Evolutionary conservation across 805 yeast genomes (phyloP), one percentile per base, ranked within the genome.

Genomic region (Candida sakaeoensis): DNA sequence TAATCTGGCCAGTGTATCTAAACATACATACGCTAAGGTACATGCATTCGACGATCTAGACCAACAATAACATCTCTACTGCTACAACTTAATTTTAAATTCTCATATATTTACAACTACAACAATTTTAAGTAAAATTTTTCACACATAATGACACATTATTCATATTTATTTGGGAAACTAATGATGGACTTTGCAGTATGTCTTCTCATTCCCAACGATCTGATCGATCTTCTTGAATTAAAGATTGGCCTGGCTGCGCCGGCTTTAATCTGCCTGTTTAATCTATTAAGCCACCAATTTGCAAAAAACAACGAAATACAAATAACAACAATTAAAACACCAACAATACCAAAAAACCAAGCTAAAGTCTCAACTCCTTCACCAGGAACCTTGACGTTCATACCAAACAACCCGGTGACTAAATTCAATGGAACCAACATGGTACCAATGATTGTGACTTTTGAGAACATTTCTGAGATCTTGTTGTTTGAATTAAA

Each of bases 391-490:
- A 91, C 85, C 9, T 52, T 61, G 14, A 91, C 98, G 61, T 91
- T 91, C 99, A 91, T 91, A 54, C 97, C 97, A 63, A 91, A 91
- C 47, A 90, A 56, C 58, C 97, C 96, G 2, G 97, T 88, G 33
- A 91, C 74, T 42, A 91, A 68, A 58, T 91, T 91, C 71, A 91
- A 73, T 12, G 98, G 98, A 46, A 91, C 84, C 22, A 91, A 68
- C 53, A 91, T 72, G 0, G 97, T 89, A 74, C 97, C 98, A 25
- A 91, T 68, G 44, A 91, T 53, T 0, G 99, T 90, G 18, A 90
- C 95, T 55, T 85, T 85, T 23, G 96, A 86, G 40, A 91, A 71
- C 75, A 91, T 82, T 49, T 80, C 85, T 1, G 96, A 89, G 27
- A 86, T 89, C 49, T 80, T 80, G 55, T 87, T 82, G 58, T 86